Evolutionary conservation across 2,329 filamentous ascomycete species (phyloP).

Genomic region (Pseudopyrenochaeta lycopersici): DNA sequence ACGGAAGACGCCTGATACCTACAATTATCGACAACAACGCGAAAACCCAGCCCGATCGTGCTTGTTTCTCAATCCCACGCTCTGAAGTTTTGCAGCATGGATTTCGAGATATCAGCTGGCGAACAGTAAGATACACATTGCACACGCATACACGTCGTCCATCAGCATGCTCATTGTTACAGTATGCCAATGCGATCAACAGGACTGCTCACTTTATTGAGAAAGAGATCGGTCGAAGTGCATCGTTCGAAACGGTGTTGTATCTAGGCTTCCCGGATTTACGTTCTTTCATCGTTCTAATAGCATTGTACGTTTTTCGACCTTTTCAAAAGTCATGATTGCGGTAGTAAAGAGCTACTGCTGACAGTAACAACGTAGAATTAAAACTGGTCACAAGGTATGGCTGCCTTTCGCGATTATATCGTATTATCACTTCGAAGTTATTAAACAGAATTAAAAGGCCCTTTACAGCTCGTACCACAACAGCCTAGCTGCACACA

Average conservation of each 20-base stretch:
- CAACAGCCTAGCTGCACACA: conserved; percentile 36
- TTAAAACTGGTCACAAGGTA: conserved; percentile 56
- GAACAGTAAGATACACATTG: conserved; percentile 31
- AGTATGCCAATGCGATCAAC: conserved; percentile 45
- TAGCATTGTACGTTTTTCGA: conserved; percentile 44
- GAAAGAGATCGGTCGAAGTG: conserved; percentile 39
- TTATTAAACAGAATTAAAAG: conserved; percentile 9
- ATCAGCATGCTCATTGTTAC: conserved; percentile 14
- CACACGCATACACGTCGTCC: conserved; percentile 17
- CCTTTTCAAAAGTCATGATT: not conserved
- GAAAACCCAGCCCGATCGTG: conserved; percentile 22
- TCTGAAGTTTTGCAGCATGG: conserved; percentile 26
- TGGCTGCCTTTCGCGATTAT: not conserved
- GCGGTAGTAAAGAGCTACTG: not conserved
- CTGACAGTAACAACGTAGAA: conserved; percentile 16
- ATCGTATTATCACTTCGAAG: not conserved
- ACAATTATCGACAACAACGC: conserved; percentile 53
- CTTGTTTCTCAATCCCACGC: conserved; percentile 35
- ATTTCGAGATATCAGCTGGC: conserved; percentile 45
- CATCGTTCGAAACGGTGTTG: conserved; percentile 36
- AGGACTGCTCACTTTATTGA: conserved; percentile 43
- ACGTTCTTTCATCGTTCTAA: conserved; percentile 49
- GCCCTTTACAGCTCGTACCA: conserved; percentile 36
- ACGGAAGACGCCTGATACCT: conserved; percentile 34
- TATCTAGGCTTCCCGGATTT: conserved; percentile 47